Evolutionary conservation across 345 rosid species (phyloP).

Genomic region (Brassica napus): Da-Ae NC_063448.1:15681501-15682000

Average conservation of each 20-base stretch:
- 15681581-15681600: constrained; percentile 96
- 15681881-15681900: constrained; percentile 14
- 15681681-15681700: background rate
- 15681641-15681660: constrained; percentile 74
- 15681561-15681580: constrained; percentile 75
- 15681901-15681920: constrained; percentile 26
- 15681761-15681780: constrained; percentile 28
- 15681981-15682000: constrained; percentile 67
- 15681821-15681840: constrained; percentile 75
- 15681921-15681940: constrained; percentile 46
- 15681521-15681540: background rate
- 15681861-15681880: constrained; percentile 53
- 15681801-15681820: constrained; percentile 63
- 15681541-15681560: background rate
- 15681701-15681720: constrained; percentile 20
- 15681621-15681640: constrained; percentile 70
- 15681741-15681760: background rate
- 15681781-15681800: constrained; percentile 56
- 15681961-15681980: constrained; percentile 68
- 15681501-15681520: constrained; percentile 5
- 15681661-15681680: constrained; percentile 2
- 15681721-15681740: background rate
- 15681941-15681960: constrained; percentile 62
- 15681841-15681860: constrained; percentile 72
- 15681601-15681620: constrained; percentile 73